Evolutionary conservation across 495 filamentous ascomycete species (phyloP).

Genomic region (Bryoglossum gracile): DNA sequence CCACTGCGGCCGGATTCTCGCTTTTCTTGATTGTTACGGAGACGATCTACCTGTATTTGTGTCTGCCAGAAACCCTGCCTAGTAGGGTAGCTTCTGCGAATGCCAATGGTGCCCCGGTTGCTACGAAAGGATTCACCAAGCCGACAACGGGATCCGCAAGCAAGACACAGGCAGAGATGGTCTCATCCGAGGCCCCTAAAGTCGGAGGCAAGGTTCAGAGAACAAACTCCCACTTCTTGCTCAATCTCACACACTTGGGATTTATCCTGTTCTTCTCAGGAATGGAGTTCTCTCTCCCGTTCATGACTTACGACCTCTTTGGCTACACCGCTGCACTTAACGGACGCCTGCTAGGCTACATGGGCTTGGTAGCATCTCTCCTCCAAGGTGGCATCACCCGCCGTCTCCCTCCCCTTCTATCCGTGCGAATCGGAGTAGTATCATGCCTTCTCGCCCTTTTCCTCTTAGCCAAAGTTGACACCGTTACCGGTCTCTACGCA

Average conservation of each 20-base stretch:
- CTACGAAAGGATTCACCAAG: conserved; percentile 25
- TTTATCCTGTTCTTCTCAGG: conserved; percentile 97
- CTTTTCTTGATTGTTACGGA: conserved; percentile 76
- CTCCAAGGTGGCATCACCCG: conserved; percentile 83
- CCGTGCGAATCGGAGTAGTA: conserved; percentile 70
- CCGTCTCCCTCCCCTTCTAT: conserved; percentile 67
- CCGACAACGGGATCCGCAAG: conserved; percentile 6
- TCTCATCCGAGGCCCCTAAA: conserved; percentile 4
- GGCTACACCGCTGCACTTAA: conserved; percentile 68
- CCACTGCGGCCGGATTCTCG: conserved; percentile 78
- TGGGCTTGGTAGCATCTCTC: conserved; percentile 85
- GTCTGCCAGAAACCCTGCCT: conserved; percentile 84
- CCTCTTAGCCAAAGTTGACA: conserved; percentile 60
- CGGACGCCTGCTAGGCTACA: conserved; percentile 83
- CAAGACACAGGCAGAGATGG: conserved; percentile 8
- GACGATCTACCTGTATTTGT: conserved; percentile 80
- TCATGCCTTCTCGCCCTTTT: conserved; percentile 74
- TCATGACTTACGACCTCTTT: conserved; percentile 94
- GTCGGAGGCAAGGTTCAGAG: conserved; percentile 26
- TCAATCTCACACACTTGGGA: conserved; percentile 79
- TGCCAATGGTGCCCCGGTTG: conserved; percentile 15
- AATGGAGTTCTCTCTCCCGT: conserved; percentile 93
- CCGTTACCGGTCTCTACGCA: conserved; percentile 61
- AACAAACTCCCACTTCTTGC: conserved; percentile 74
- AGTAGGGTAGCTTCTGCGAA: conserved; percentile 29